Base-by-base conservation (phyloP, 306 rosid species). In the Lagenaria siceraria region DNA sequence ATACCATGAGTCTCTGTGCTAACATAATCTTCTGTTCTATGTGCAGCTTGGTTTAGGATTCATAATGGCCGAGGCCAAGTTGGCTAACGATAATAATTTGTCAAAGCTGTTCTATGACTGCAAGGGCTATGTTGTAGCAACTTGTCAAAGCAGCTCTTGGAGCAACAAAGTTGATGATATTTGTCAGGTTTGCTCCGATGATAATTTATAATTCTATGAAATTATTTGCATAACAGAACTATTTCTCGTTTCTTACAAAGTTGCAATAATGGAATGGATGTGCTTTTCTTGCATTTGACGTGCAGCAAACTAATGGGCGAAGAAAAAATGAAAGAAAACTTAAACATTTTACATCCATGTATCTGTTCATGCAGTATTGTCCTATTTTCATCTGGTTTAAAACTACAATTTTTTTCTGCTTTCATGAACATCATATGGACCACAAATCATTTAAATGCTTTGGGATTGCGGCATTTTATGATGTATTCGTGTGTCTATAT, bases 1-100 rank as follows among this genome's bases (percentile, higher is more conserved):
- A 58, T 55, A 35, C 54, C 78, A 5, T 4, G 46, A 36, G 25
- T 77, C 7, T 78, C 72, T 77, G 31, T 81, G 82, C 86, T 89
- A 82, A 92, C 80, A 27, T 55, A 75, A 64, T 62, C 49, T 76
- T 83, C 73, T 80, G 64, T 82, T 79, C 78, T 77, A 79, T 84
- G 49, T 84, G 53, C 87, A 96, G 99, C 90, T 96, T 84, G 98
- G 99, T 78, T 79, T 89, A 80, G 99, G 99, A 68, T 83, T 92
- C 79, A 83, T 84, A 56, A 83, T 88, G 52, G 98, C 97, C 5
- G 99, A 96, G 85, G 76, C 88, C 40, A 58, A 73, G 77, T 85
- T 92, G 77, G 86, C 88, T 40, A 71, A 78, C n/a, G 86, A 80
- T 74, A 79, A 79, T 24, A 90, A 90, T 77, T 88, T 96, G 85